phyloP scores from a whole-genome alignment of 345 rosid genomes.

The Iberis pinnata region DNA sequence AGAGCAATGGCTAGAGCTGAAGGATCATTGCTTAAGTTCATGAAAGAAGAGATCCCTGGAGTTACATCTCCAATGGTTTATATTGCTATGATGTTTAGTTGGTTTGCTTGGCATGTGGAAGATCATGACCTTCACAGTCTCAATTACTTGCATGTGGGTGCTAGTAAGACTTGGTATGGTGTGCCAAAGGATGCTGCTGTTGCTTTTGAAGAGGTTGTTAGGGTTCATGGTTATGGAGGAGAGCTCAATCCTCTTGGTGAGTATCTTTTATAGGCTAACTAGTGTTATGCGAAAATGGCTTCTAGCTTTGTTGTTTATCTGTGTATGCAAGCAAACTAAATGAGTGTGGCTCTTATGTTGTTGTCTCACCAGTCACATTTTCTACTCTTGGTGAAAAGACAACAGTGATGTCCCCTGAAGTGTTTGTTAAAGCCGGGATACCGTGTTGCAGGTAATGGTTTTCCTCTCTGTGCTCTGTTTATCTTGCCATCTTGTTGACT shows the following conservation, averaged over 20 bases:
- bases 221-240: slow-evolving; percentile 89
- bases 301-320: not conserved
- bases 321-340: slow-evolving; percentile 5
- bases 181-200: slow-evolving; percentile 87
- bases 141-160: slow-evolving; percentile 95
- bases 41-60: slow-evolving; percentile 98
- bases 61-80: slow-evolving; percentile 98
- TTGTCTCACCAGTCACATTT: slow-evolving; percentile 59
- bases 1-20: slow-evolving; percentile 84
- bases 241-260: slow-evolving; percentile 95
- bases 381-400: slow-evolving; percentile 93
- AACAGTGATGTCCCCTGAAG: slow-evolving; percentile 97
- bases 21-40: slow-evolving; percentile 83
- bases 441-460: slow-evolving; percentile 90
- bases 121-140: slow-evolving; percentile 97
- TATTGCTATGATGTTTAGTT: slow-evolving; percentile 93
- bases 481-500: slow-evolving; percentile 1
- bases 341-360: slow-evolving; percentile 1
- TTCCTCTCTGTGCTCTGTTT: slow-evolving; percentile 26
- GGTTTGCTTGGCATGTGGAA: slow-evolving; percentile 99
- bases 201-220: slow-evolving; percentile 93
- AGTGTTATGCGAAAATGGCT: no score
- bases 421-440: slow-evolving; percentile 75
- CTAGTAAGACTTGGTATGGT: slow-evolving; percentile 96
- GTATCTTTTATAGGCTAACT: no score